Evolutionary conservation across 768 basidiomycete species (phyloP), one percentile per base, ranked within the genome.

Genomic region (Phallus indusiatus): DNA sequence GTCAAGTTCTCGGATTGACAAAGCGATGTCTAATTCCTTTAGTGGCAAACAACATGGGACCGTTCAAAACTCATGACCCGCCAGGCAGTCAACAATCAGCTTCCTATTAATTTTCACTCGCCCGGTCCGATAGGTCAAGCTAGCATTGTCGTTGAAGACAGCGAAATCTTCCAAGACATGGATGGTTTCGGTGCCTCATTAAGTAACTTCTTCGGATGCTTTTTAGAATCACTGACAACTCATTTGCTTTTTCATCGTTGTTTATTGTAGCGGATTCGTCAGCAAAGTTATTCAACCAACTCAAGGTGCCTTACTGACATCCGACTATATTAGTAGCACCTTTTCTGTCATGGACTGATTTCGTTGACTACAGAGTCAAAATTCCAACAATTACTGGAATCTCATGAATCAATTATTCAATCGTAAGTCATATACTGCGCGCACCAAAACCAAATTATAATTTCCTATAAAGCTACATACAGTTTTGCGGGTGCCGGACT

Each of bases 101-200:
- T 28, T 7, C 77, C 80, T 16, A 81, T 85, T 61, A 81, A 79
- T 66, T 86, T 85, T 63, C 73, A 62, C 5, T 67, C 76, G n/a
- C 83, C 85, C 7, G 81, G 84, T 0, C 55, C 78, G 3, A 76
- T 76, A 46, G 83, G 76, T 1, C 74, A 72, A 50, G 85, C 85
- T 0, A 79, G 86, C 66, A 87, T 89, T 56, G 74, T 75, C 47
- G 69, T 90, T 14, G 67, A 81, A 54, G 85, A 86, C 65, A 68
- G 68, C 1, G 62, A 70, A 1, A 67, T 75, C n/a, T 82, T 78
- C 68, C 88, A 88, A 69, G 70, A 74, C 1, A 80, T 89, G 36
- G 75, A 74, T 53, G 86, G 88, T 12, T 85, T 86, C 64, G 86
- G 87, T 0, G 84, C 76, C 9, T 65, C 82, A 0, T 71, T 89